phyloP scores from a whole-genome alignment of 352 stramenopile species.

The Globisporangium parvum region DNA sequence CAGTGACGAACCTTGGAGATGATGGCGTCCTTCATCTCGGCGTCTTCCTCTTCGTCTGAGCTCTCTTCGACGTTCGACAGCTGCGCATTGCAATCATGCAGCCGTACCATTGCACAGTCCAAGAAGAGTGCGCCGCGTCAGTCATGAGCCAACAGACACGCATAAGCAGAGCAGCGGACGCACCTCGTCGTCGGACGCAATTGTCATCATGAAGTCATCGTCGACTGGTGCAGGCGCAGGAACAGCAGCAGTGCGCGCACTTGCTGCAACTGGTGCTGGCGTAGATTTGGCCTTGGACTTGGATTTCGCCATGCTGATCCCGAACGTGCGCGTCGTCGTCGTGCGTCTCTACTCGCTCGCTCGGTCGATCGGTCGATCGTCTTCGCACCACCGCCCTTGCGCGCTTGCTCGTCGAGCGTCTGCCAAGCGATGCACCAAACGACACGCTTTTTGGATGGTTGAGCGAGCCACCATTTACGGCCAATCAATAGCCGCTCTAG shows the following conservation, averaged over 20 bases:
- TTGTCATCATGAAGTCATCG: slow-evolving; percentile 86
- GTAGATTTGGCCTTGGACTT: background rate
- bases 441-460: slow-evolving; percentile 19
- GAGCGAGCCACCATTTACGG: slow-evolving; percentile 6
- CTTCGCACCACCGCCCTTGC: background rate
- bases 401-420: slow-evolving; percentile 4
- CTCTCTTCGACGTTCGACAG: slow-evolving; percentile 67
- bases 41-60: slow-evolving; percentile 55
- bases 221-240: slow-evolving; percentile 16
- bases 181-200: slow-evolving; percentile 83
- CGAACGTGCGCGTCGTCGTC: background rate
- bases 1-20: slow-evolving; percentile 44
- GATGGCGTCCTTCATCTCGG: slow-evolving; percentile 49
- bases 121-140: background rate
- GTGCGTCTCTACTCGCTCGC: background rate
- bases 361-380: background rate
- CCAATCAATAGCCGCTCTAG: background rate
- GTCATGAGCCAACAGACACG: too few relatives aligned
- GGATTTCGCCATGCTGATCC: slow-evolving; percentile 23
- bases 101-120: too few relatives aligned
- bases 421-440: slow-evolving; percentile 10
- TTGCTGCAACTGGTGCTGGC: background rate
- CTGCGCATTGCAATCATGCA: slow-evolving; percentile 7
- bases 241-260: background rate
- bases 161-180: background rate